Conservation (phyloP, 202 grass and related monocot genomes). For the Elaeis oleifera region DNA sequence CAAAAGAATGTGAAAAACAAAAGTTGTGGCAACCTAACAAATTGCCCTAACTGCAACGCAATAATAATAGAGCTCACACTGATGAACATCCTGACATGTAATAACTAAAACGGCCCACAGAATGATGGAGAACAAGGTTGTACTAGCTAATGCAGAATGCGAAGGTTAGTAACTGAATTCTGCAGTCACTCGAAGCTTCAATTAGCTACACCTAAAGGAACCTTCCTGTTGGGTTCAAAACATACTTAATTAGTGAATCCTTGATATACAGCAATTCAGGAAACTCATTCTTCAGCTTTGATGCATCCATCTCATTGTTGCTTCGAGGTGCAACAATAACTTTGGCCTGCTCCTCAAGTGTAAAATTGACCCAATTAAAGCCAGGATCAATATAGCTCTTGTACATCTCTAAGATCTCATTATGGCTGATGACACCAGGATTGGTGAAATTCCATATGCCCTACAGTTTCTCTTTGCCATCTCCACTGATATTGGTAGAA, state of each 20-base stretch:
- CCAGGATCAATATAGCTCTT: constrained; percentile 44
- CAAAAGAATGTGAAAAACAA: constrained; percentile 1
- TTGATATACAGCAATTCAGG: constrained; percentile 56
- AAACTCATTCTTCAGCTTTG: constrained; percentile 70
- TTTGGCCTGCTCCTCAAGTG: constrained; percentile 62
- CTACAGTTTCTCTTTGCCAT: constrained; percentile 57
- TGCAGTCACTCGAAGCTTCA: not conserved
- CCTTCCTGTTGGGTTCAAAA: constrained; percentile 61
- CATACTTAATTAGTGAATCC: constrained; percentile 50
- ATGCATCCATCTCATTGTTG: constrained; percentile 62
- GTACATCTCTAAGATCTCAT: constrained; percentile 80
- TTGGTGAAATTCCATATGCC: constrained; percentile 81
- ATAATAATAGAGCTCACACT: constrained; percentile 16
- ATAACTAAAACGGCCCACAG: not conserved
- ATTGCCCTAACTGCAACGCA: constrained; percentile 7
- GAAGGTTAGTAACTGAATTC: no score
- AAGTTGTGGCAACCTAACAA: constrained; percentile 5
- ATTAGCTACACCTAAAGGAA: constrained; percentile 17
- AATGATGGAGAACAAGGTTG: no score
- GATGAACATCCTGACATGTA: constrained; percentile 9
- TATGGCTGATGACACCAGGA: constrained; percentile 61
- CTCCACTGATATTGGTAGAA: constrained; percentile 64
- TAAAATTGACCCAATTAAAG: constrained; percentile 73
- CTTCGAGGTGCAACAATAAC: constrained; percentile 70
- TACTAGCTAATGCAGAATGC: no score